Conservation (phyloP, 495 filamentous ascomycete genomes). For the Pseudomonodictys pantanalensis region DNA sequence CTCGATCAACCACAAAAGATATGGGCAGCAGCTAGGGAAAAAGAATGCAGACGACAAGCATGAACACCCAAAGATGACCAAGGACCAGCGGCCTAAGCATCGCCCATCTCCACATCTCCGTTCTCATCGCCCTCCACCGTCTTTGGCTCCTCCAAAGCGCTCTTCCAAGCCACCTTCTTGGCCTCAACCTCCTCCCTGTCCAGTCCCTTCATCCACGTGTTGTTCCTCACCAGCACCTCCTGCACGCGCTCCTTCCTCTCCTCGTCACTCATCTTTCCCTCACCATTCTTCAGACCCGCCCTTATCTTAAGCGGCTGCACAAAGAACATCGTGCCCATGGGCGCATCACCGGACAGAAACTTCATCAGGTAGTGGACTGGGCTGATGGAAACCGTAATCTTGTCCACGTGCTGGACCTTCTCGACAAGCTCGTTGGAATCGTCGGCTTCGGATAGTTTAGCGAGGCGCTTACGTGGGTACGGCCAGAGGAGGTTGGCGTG, state of each 20-base stretch:
- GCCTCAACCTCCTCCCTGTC: constrained; percentile 70
- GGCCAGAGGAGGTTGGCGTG: constrained; percentile 61
- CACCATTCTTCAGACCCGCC: constrained; percentile 28
- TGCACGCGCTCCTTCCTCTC: constrained; percentile 54
- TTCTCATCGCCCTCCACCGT: constrained; percentile 11
- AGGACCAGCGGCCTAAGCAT: too few species aligned
- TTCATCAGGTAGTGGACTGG: constrained; percentile 19
- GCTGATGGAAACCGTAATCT: constrained; percentile 19
- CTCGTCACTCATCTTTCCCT: constrained; percentile 45
- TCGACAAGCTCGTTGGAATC: constrained; percentile 38
- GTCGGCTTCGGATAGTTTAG: constrained; percentile 52
- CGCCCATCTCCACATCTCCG: constrained; percentile 23
- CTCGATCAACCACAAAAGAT: too few species aligned
- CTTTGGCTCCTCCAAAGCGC: constrained; percentile 9
- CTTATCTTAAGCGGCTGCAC: constrained; percentile 15
- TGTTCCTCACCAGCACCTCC: constrained; percentile 73
- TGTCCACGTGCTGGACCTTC: constrained; percentile 26
- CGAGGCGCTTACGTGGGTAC: constrained; percentile 72
- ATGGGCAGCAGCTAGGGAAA: too few species aligned
- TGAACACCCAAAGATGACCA: neutral
- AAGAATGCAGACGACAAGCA: too few species aligned
- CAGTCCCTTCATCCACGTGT: constrained; percentile 69
- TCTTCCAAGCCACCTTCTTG: constrained; percentile 57
- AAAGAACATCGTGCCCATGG: constrained; percentile 14
- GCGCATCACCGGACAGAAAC: constrained; percentile 13